phyloP scores from a whole-genome alignment of 1,139 yeast species.

The Hyphopichia fennica region DNA sequence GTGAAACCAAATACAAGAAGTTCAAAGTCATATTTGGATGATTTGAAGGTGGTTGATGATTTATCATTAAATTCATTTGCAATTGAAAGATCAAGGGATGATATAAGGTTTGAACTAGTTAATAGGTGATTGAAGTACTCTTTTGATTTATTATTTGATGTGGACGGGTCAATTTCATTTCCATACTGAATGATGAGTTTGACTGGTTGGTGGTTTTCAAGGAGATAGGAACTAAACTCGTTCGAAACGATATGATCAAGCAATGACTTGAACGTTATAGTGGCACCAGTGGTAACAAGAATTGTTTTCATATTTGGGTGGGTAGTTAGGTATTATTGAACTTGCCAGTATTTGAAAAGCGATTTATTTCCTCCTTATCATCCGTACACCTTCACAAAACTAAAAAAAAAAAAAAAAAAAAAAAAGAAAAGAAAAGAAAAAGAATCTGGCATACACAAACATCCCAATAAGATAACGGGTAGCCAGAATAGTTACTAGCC shows the following conservation, averaged over 20 bases:
- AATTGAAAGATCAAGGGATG: slow-evolving; percentile 11
- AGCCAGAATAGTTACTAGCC: too few relatives aligned
- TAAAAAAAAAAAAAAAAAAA: too few relatives aligned
- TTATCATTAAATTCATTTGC: slow-evolving; percentile 5
- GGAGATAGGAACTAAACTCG: slow-evolving; percentile 35
- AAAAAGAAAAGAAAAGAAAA: too few relatives aligned
- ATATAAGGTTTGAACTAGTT: slow-evolving; percentile 8
- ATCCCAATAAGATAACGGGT: too few relatives aligned
- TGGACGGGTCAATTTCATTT: slow-evolving; percentile 35
- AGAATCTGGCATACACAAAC: too few relatives aligned
- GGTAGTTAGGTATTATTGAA: too few relatives aligned
- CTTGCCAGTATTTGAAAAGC: too few relatives aligned
- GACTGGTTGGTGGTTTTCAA: slow-evolving; percentile 28
- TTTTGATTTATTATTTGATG: slow-evolving; percentile 24
- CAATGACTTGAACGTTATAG: slow-evolving; percentile 70
- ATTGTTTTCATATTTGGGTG: slow-evolving; percentile 27
- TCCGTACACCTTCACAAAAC: too few relatives aligned
- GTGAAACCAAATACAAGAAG: slow-evolving; percentile 53
- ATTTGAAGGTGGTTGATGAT: slow-evolving; percentile 2
- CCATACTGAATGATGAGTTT: slow-evolving; percentile 67
- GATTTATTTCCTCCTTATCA: too few relatives aligned
- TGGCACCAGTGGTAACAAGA: slow-evolving; percentile 80
- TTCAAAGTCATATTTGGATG: slow-evolving; percentile 11
- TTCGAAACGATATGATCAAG: slow-evolving; percentile 38
- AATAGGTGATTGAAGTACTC: slow-evolving; percentile 19